A percentile compares a stretch with the other conserved stretches of the same genome.
Evolutionary conservation across 2,329 filamentous ascomycete genomes (phyloP).

Genomic region (Neocucurbitaria cava): DNA sequence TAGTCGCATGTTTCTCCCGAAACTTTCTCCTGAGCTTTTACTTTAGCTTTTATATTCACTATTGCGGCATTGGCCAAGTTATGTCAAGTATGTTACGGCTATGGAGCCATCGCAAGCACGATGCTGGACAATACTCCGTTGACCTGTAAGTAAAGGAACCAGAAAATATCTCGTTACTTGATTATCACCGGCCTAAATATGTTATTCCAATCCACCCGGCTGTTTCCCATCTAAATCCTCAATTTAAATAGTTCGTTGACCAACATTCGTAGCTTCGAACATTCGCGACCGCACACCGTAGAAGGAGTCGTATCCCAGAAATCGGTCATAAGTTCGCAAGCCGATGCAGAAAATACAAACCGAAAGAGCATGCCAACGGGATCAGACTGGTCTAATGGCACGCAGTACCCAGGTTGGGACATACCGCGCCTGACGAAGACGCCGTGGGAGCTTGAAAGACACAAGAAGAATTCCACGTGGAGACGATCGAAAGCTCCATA

Average conservation of each 20-base stretch:
- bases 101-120: constrained; percentile 8
- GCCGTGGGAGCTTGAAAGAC: constrained; percentile 49
- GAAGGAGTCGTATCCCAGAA: constrained; percentile 1
- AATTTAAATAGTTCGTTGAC: background rate
- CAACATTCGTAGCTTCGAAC: constrained; percentile 8
- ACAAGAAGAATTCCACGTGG: constrained; percentile 42
- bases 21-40: background rate
- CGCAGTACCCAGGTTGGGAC: constrained; percentile 9
- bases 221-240: background rate
- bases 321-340: constrained; percentile 3
- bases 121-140: background rate
- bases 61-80: background rate
- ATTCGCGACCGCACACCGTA: constrained; percentile 9
- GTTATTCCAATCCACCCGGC: background rate
- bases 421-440: constrained; percentile 41
- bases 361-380: background rate
- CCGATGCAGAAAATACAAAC: constrained; percentile 3
- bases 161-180: background rate
- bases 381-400: background rate
- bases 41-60: background rate
- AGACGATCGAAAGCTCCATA: constrained; percentile 21
- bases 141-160: constrained; percentile 9
- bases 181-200: background rate
- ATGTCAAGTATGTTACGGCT: constrained; percentile 9
- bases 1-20: background rate